phyloP scores from a whole-genome alignment of 139 green algal species.

The Chlamydomonas sp. region DNA sequence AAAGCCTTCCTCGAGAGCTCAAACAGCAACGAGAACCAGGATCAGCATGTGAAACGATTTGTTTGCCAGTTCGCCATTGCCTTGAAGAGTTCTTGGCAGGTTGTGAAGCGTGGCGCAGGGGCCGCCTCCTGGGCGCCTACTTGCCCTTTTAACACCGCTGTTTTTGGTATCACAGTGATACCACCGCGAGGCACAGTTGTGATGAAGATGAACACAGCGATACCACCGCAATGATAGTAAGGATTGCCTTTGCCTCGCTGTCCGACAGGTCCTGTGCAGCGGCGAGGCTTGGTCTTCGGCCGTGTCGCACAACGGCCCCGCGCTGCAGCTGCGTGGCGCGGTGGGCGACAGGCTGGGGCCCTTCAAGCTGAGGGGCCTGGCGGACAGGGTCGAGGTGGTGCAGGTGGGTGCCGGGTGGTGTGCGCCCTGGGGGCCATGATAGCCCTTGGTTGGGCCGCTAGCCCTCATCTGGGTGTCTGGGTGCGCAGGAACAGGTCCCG shows the following conservation, averaged over 20 bases:
- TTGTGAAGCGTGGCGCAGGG: not conserved
- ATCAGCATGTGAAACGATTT: too few relatives aligned
- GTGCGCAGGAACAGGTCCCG: too few relatives aligned
- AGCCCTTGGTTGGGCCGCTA: too few relatives aligned
- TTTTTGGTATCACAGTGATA: not conserved
- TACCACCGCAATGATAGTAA: not conserved
- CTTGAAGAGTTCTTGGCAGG: not conserved
- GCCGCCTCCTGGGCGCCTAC: not conserved
- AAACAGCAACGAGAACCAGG: too few relatives aligned
- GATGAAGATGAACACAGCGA: not conserved
- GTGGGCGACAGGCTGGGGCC: conserved; percentile 33
- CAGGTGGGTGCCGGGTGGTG: not conserved
- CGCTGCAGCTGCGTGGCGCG: conserved; percentile 23
- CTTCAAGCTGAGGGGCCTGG: conserved; percentile 40
- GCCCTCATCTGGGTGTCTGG: too few relatives aligned
- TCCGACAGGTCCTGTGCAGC: conserved; percentile 16
- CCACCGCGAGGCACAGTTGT: not conserved
- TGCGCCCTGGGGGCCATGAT: too few relatives aligned
- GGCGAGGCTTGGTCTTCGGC: conserved; percentile 29
- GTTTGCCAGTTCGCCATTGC: too few relatives aligned
- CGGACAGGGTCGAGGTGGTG: conserved; percentile 28
- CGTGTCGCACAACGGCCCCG: not conserved
- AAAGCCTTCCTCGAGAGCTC: too few relatives aligned
- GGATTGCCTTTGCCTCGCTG: not conserved
- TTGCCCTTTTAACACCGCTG: too few relatives aligned